A percentile compares a stretch with the other conserved stretches of the same genome.
phyloP scores from a whole-genome alignment of 2,329 filamentous ascomycete species.

The Trichoderma hamatum region DNA sequence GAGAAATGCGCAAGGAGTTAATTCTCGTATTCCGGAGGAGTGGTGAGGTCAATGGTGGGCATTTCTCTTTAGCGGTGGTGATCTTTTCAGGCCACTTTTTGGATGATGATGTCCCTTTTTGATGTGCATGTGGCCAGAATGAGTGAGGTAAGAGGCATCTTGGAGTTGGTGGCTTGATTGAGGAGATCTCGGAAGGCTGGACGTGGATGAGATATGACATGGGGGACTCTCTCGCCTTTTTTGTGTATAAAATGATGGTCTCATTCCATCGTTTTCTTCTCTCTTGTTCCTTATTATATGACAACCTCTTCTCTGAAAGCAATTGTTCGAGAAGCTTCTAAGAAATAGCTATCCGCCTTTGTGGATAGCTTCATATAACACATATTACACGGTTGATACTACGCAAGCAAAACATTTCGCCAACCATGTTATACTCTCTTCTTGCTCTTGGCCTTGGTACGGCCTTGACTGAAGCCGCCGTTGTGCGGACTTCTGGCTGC shows the following conservation, averaged over 20 bases:
- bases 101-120: neutral
- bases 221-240: neutral
- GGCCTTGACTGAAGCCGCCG: conserved; percentile 29
- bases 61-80: neutral
- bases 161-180: conserved; percentile 17
- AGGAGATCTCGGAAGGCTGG: neutral
- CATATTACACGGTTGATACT: neutral
- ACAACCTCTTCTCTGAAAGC: neutral
- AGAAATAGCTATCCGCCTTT: neutral
- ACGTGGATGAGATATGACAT: neutral
- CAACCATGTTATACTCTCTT: conserved; percentile 28
- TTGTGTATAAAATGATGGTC: conserved; percentile 21
- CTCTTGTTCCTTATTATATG: neutral
- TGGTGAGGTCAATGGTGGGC: conserved; percentile 16
- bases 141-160: conserved; percentile 16
- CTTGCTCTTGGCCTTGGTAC: conserved; percentile 29
- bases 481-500: conserved; percentile 30
- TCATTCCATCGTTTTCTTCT: neutral
- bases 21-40: conserved; percentile 20
- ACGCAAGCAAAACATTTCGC: neutral
- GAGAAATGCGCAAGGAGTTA: conserved; percentile 2
- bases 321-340: neutral
- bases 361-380: neutral
- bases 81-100: neutral
- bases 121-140: neutral